Evolutionary conservation across 768 basidiomycete species (phyloP).

Genomic region (Pholiota conissans): DNA sequence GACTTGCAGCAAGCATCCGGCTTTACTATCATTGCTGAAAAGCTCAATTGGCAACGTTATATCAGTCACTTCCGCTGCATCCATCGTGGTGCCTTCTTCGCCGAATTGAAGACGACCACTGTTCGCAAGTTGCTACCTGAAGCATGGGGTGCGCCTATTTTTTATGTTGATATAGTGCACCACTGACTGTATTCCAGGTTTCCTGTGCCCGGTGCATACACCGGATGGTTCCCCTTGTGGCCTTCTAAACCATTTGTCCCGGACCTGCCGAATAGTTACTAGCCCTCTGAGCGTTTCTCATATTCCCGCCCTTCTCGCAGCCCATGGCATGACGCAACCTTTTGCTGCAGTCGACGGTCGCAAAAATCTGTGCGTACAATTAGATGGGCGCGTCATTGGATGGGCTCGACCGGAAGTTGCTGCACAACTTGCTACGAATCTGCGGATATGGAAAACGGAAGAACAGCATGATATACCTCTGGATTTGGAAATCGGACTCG

Average conservation of each 20-base stretch:
- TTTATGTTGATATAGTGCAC: not conserved
- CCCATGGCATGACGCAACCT: conserved; percentile 93
- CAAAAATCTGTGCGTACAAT: conserved; percentile 83
- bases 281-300: conserved; percentile 70
- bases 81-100: conserved; percentile 99
- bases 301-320: conserved; percentile 77
- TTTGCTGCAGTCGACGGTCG: conserved; percentile 83
- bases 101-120: conserved; percentile 96
- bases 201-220: conserved; percentile 97
- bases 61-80: conserved; percentile 98
- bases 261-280: conserved; percentile 91
- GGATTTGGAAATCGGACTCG: conserved; percentile 93
- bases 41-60: conserved; percentile 97
- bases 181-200: conserved; percentile 51
- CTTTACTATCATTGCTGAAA: conserved; percentile 99
- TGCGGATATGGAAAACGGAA: conserved; percentile 96
- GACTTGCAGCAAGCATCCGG: conserved; percentile 97
- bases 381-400: conserved; percentile 94
- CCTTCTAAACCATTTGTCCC: conserved; percentile 93
- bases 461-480: conserved; percentile 77
- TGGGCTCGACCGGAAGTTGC: conserved; percentile 83
- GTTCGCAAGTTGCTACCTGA: conserved; percentile 96
- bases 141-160: conserved; percentile 80
- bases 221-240: conserved; percentile 98
- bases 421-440: conserved; percentile 74